Percentiles rank a stretch among this genome's conserved stretches.
Conservation (phyloP, 2,329 filamentous ascomycete species). For the Mycocentrospora acerina region DNA sequence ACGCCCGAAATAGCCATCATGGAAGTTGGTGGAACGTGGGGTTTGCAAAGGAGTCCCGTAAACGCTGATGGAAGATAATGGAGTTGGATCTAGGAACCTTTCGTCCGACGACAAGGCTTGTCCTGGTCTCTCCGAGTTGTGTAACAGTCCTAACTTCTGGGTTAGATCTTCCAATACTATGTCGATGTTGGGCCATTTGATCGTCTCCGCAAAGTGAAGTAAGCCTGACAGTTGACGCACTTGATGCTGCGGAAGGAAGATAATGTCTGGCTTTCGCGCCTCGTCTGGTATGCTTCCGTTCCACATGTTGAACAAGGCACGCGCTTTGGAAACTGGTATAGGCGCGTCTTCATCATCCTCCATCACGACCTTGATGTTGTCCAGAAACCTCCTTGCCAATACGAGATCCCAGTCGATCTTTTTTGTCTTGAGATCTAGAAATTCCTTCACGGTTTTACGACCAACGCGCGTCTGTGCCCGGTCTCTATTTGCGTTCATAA, state of each 20-base stretch:
- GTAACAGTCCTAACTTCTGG: conserved; percentile 35
- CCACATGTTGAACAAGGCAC: conserved; percentile 33
- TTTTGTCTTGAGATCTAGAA: conserved; percentile 50
- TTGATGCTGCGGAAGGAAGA: conserved; percentile 40
- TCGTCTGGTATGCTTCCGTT: conserved; percentile 21
- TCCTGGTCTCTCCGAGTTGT: conserved; percentile 14
- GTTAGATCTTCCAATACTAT: conserved; percentile 41
- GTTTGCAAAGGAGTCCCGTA: conserved; percentile 44
- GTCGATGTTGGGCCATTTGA: conserved; percentile 53
- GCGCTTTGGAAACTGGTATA: conserved; percentile 21
- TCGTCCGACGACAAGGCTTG: conserved; percentile 20
- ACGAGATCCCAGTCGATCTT: conserved; percentile 61
- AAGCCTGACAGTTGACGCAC: conserved; percentile 52
- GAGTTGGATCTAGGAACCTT: conserved; percentile 25
- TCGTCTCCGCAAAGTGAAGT: conserved; percentile 51
- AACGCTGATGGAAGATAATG: conserved; percentile 34
- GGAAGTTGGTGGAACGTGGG: conserved; percentile 27
- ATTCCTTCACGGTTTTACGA: conserved; percentile 47
- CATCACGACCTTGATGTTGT: conserved; percentile 50
- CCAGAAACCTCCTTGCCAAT: conserved; percentile 54
- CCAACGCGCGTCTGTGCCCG: conserved; percentile 46
- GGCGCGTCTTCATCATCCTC: conserved; percentile 16
- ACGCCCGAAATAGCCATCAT: conserved; percentile 41
- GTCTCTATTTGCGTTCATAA: conserved; percentile 27
- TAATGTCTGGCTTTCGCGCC: conserved; percentile 23